Conservation (phyloP, 2,329 filamentous ascomycete genomes). For the Emergomyces orientalis region DNA sequence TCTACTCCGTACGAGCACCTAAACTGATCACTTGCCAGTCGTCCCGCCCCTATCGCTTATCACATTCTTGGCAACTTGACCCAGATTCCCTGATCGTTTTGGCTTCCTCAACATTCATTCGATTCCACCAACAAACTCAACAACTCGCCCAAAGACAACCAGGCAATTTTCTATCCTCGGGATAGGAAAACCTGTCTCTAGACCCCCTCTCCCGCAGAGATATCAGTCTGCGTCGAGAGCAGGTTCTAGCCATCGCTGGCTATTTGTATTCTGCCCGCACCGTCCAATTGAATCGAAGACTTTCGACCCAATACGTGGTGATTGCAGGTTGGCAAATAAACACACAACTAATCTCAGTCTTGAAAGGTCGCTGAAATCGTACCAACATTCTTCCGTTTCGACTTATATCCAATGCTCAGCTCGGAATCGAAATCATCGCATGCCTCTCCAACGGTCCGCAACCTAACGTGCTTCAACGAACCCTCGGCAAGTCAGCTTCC, state of each 20-base stretch:
- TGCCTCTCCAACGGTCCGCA: constrained; percentile 2
- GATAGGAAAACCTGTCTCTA: background rate
- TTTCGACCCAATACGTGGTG: constrained; percentile 7
- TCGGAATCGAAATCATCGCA: background rate
- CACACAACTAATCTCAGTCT: background rate
- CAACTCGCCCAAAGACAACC: background rate
- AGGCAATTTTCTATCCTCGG: background rate
- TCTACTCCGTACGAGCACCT: too few species aligned
- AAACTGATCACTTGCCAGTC: too few species aligned
- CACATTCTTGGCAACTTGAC: constrained; percentile 1
- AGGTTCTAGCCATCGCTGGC: background rate
- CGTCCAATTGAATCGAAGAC: constrained; percentile 1
- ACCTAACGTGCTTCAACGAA: background rate
- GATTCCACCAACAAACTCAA: background rate
- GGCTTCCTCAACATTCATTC: background rate
- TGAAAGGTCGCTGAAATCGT: background rate
- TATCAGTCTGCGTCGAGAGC: background rate
- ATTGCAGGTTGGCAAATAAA: constrained; percentile 6
- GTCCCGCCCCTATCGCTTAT: background rate
- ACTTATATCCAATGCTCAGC: constrained; percentile 3
- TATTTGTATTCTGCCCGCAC: background rate
- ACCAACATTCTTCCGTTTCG: background rate
- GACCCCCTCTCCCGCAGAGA: background rate
- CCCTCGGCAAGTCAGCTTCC: background rate
- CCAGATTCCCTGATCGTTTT: background rate